Percentiles rank a stretch among this genome's conserved stretches.
These are phyloP conservation scores for Nicotiana attenuata DNA, from an alignment of 257 asterid genomes.

Conservation along the genomic window DNA sequence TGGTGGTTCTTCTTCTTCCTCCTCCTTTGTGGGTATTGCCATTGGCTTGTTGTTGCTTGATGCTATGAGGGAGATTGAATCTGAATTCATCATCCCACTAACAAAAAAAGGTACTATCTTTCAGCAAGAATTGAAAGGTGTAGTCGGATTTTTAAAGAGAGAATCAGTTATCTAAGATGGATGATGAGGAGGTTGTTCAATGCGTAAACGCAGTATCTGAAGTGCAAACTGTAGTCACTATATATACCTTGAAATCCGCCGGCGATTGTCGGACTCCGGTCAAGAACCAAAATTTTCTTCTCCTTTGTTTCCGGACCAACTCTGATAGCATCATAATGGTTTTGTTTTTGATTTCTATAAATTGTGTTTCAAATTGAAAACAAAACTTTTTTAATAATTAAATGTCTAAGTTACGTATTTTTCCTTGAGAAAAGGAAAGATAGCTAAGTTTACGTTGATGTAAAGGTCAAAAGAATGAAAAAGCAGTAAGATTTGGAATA, in stretches of 20 bases:
- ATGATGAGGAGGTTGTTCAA: background rate
- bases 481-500: background rate
- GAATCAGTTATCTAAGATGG: background rate
- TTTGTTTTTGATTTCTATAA: no score
- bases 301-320: no score
- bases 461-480: background rate
- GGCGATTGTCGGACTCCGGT: no score
- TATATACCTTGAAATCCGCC: no score
- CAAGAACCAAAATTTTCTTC: no score
- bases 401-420: no score
- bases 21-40: slow-evolving; percentile 9
- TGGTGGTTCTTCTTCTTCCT: slow-evolving; percentile 24
- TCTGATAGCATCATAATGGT: no score
- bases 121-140: background rate
- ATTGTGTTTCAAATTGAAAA: no score
- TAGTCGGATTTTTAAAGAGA: background rate
- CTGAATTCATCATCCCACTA: slow-evolving; percentile 30
- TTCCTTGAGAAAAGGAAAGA: background rate
- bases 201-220: background rate
- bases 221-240: no score
- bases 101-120: background rate
- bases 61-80: slow-evolving; percentile 27
- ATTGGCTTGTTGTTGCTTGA: slow-evolving; percentile 18
- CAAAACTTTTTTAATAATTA: no score
- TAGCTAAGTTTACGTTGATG: background rate